Conservation (phyloP, 192 early-diverging fungal species). For the Dimargaris cristalligena region DNA sequence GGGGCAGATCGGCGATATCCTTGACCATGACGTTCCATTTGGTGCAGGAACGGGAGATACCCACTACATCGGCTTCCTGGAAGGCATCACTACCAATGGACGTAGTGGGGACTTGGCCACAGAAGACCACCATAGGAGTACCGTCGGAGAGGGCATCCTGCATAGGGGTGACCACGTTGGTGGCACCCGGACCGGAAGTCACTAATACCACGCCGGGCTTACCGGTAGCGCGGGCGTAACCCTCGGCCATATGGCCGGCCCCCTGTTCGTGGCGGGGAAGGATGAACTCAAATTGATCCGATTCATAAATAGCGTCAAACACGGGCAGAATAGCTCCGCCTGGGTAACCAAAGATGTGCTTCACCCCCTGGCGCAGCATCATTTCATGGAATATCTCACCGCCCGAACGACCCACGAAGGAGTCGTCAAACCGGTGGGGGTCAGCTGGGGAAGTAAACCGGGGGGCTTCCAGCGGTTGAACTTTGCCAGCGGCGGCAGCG, state of each 20-base stretch:
- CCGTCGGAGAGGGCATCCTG: conserved; percentile 93
- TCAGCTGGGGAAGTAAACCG: not conserved
- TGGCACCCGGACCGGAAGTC: conserved; percentile 93
- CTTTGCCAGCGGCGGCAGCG: no score
- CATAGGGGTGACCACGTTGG: conserved; percentile 94
- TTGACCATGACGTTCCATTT: conserved; percentile 99
- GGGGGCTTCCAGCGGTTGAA: no score
- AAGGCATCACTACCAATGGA: conserved; percentile 92
- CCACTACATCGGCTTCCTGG: conserved; percentile 96
- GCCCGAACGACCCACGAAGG: conserved; percentile 90
- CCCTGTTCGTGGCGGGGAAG: conserved; percentile 96
- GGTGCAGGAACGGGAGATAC: conserved; percentile 89
- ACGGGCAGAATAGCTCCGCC: conserved; percentile 97
- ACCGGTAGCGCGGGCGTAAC: conserved; percentile 79
- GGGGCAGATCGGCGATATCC: conserved; percentile 85
- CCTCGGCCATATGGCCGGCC: conserved; percentile 97
- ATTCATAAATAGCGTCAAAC: conserved; percentile 95
- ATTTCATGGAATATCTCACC: conserved; percentile 99
- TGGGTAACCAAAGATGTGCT: conserved; percentile 94
- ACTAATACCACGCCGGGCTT: conserved; percentile 48
- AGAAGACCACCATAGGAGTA: conserved; percentile 87
- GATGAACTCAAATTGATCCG: conserved; percentile 88
- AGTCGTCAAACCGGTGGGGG: conserved; percentile 44
- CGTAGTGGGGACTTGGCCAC: conserved; percentile 81
- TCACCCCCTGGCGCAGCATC: conserved; percentile 88